Base-by-base conservation (phyloP, 2,329 filamentous ascomycete species). In the Neocucurbitaria cava region DNA sequence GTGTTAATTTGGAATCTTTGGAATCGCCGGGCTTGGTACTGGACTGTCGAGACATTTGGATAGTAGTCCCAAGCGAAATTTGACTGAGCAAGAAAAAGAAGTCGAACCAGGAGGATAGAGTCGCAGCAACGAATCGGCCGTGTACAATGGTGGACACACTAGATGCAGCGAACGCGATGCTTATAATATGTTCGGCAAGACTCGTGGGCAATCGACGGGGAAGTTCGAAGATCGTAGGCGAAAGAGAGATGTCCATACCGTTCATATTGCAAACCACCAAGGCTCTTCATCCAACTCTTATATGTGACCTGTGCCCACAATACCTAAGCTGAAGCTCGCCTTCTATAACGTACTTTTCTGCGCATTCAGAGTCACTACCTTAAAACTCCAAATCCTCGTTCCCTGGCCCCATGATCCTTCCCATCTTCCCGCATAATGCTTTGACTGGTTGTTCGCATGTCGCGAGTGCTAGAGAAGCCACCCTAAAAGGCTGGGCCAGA, bases 321-420 rank as follows among this genome's bases (percentile, higher is more conserved):
- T 23, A 9, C 5, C 10, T 30, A 24, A 57, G 54, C 54, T 54
- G 31, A 36, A 39, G 42, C 42, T 42, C 44, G 38, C 15, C n/a
- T 13, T 17, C 3, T 35, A 15, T 35, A 17, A 35, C 31, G 3
- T 35, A 17, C 13, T 31, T 13, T 35, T 35, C 31, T 13, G 15
- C 10, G 5, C 17, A 35, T 35, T 35, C 31, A 35, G 31, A 35
- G 50, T 47, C 54, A 49, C 47, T 55, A 44, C 40, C 56, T 51
- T 53, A 33, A 46, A 57, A 53, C 35, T 42, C 58, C 42, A 40
- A 39, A 36, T 39, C 50, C 42, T 44, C 43, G 36, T 42, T n/a
- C 28, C 39, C 21, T 44, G 51, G 58, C 61, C 56, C 58, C 61
- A 55, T 54, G 42, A 52, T 56, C 45, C 53, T 46, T 51, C 51